A percentile compares a stretch with the other conserved stretches of the same genome.
Evolutionary conservation across 148 eudicot species (phyloP).

Genomic region (Spergularia marina): DNA sequence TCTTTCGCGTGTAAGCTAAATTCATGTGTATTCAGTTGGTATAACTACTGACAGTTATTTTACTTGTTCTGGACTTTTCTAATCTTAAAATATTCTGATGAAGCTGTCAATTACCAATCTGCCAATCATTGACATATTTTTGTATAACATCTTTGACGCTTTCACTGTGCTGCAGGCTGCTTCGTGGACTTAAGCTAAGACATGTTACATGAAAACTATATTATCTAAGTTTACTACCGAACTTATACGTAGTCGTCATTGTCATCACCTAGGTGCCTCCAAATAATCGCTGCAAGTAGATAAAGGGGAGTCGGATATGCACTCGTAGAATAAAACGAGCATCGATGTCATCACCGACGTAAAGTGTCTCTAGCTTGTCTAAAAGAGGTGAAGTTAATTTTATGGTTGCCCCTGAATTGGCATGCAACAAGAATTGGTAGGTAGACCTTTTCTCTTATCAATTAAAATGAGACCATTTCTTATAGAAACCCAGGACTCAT

Average conservation of each 20-base stretch:
- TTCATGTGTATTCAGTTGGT: not conserved
- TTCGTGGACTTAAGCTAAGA: not conserved
- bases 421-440: not conserved
- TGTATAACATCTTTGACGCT: not conserved
- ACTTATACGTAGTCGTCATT: not conserved
- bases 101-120: not conserved
- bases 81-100: not conserved
- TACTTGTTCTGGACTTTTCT: not conserved
- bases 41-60: not conserved
- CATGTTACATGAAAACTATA: not conserved
- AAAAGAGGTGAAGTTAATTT: conserved; percentile 1
- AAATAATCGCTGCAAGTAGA: not conserved
- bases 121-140: not conserved
- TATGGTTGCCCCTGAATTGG: not conserved
- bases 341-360: too few species aligned
- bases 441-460: conserved; percentile 6
- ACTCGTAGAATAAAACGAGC: not conserved
- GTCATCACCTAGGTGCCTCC: not conserved
- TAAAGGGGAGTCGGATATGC: not conserved
- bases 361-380: not conserved
- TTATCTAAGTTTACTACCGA: not conserved
- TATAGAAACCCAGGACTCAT: conserved; percentile 3
- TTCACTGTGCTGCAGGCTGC: not conserved
- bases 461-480: not conserved
- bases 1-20: not conserved